Evolutionary conservation across 1,284 basidiomycete species (phyloP).

Genomic region (Melampsora medusae): DNA sequence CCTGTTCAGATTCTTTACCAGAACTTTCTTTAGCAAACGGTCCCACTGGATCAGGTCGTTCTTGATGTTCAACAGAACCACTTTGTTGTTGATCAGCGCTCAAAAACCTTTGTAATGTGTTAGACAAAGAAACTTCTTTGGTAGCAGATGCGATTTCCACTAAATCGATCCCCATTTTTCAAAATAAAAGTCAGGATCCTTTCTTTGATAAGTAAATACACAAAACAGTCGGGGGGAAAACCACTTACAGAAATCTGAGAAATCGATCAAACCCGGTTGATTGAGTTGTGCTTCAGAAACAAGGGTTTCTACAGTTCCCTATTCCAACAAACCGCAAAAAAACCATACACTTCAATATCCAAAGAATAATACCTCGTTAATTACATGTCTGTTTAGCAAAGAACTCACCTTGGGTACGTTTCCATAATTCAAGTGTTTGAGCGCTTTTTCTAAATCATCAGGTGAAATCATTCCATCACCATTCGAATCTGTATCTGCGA

Average conservation of each 20-base stretch:
- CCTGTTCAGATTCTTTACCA: background rate
- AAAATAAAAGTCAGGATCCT: too few species aligned
- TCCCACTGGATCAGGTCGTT: background rate
- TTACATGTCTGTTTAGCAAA: too few species aligned
- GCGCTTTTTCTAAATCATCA: constrained; percentile 30
- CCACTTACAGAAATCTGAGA: constrained; percentile 44
- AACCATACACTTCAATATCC: background rate
- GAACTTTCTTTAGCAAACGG: constrained; percentile 7
- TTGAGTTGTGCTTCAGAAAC: constrained; percentile 35
- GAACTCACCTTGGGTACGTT: constrained; percentile 28
- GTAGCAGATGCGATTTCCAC: constrained; percentile 19
- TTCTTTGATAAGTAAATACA: too few species aligned
- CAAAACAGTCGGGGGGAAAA: too few species aligned
- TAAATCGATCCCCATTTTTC: too few species aligned
- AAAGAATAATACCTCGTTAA: too few species aligned
- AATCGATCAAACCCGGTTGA: constrained; percentile 30
- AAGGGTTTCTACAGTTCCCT: constrained; percentile 38
- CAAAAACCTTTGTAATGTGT: constrained; percentile 37
- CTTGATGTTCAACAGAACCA: background rate
- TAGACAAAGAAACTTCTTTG: constrained; percentile 43
- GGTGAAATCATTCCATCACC: constrained; percentile 33
- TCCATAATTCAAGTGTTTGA: constrained; percentile 38
- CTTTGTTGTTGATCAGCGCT: background rate
- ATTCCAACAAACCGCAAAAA: too few species aligned
- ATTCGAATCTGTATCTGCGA: constrained; percentile 37